phyloP scores from a whole-genome alignment of 2,329 filamentous ascomycete genomes.

The Alternaria triticimaculans region DNA sequence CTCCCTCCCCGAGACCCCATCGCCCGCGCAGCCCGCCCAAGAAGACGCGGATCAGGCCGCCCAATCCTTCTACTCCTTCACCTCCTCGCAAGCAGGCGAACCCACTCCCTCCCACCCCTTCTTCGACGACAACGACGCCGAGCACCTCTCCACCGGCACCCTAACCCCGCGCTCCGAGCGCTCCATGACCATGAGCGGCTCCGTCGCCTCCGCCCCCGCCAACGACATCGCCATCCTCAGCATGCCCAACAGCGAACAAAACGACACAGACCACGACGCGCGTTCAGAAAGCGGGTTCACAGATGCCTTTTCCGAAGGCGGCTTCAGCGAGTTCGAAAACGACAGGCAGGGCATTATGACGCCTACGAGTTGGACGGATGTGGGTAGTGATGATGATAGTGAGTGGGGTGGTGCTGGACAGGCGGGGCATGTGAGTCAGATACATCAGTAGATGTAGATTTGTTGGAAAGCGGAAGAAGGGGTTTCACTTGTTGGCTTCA shows the following conservation, averaged over 20 bases:
- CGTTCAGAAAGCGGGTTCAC: constrained; percentile 46
- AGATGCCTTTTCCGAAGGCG: constrained; percentile 44
- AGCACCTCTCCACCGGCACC: constrained; percentile 42
- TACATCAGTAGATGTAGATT: constrained; percentile 28
- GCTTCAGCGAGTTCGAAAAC: constrained; percentile 40
- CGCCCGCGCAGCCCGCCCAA: constrained; percentile 16
- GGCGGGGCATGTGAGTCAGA: constrained; percentile 30
- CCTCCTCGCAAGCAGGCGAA: constrained; percentile 23
- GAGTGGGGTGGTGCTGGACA: constrained; percentile 42
- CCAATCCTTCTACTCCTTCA: constrained; percentile 49
- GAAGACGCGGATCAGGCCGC: constrained; percentile 28
- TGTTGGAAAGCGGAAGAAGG: background rate
- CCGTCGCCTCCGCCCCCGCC: constrained; percentile 35
- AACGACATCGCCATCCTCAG: constrained; percentile 46
- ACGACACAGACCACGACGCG: constrained; percentile 43
- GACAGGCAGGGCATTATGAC: constrained; percentile 40
- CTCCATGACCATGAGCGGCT: constrained; percentile 32
- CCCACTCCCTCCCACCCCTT: constrained; percentile 6
- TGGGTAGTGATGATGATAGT: constrained; percentile 50
- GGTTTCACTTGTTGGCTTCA: constrained; percentile 1
- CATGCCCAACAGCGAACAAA: constrained; percentile 31
- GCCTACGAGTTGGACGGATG: constrained; percentile 49
- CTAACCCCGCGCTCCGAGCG: constrained; percentile 49
- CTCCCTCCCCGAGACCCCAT: constrained; percentile 23
- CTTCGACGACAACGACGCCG: constrained; percentile 26